These are phyloP conservation scores for Jackrogersella multiformis DNA, from an alignment of 495 filamentous ascomycete species.

Conservation along the genomic window DNA sequence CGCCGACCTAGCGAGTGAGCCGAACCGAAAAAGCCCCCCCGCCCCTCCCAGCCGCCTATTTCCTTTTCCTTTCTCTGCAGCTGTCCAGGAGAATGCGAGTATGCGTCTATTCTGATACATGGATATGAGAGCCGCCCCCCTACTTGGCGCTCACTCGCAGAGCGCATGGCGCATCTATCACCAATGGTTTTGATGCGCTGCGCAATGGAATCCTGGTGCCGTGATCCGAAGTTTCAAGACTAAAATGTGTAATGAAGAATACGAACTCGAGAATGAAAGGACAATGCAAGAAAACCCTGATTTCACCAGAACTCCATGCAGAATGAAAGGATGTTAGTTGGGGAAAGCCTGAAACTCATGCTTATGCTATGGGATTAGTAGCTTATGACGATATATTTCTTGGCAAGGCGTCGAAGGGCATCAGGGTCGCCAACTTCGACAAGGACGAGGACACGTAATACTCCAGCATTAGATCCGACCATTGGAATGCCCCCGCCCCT, in stretches of 20 bases:
- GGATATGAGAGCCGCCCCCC: conserved; percentile 31
- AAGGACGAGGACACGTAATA: conserved; percentile 6
- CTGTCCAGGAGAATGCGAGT: conserved; percentile 39
- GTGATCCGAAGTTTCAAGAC: conserved; percentile 30
- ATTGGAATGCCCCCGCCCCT: conserved; percentile 2
- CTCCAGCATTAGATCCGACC: background rate
- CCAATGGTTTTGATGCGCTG: conserved; percentile 45
- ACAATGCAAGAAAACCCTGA: conserved; percentile 32
- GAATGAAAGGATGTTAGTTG: conserved; percentile 24
- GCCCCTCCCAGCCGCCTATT: conserved; percentile 16
- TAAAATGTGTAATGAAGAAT: conserved; percentile 35
- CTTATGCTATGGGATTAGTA: background rate
- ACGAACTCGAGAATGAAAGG: conserved; percentile 31
- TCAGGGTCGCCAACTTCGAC: conserved; percentile 25
- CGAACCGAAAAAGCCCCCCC: conserved; percentile 8
- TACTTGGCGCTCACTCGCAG: conserved; percentile 39
- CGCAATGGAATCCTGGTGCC: conserved; percentile 44
- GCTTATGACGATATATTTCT: conserved; percentile 3
- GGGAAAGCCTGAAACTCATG: conserved; percentile 19
- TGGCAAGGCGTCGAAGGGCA: conserved; percentile 12
- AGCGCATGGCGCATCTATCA: conserved; percentile 44
- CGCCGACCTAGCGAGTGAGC: conserved; percentile 18
- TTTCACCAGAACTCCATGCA: conserved; percentile 41
- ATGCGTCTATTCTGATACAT: conserved; percentile 41
- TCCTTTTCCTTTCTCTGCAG: conserved; percentile 28